Evolutionary conservation across 306 rosid genomes (phyloP), one percentile per base, ranked within the genome.

Genomic region (Oxytropis ochrocephala): DNA sequence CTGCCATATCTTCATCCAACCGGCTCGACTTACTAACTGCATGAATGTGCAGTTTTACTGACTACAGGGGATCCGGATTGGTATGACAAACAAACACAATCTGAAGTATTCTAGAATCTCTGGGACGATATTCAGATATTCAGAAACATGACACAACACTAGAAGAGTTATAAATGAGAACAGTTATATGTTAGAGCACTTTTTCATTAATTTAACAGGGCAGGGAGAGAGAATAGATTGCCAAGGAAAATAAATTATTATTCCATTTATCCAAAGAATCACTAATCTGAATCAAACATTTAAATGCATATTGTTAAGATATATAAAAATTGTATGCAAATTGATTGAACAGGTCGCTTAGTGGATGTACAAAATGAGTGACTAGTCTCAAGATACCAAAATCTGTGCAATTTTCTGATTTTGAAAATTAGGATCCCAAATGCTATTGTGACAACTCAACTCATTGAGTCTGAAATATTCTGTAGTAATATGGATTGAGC

Each of bases 301-400:
- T 61, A 78, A 62, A 68, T 19, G 47, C 81, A 78, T 72, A 78
- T 18, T 47, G 72, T 55, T 13, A 60, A 64, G 64, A 69, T 48
- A 69, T 64, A 76, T 60, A 52, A 73, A 83, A 54, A 57, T 38
- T 74, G 43, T 60, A 57, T 43, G 48, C 35, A 57, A 51, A 50
- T 51, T 53, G 46, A 63, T 75, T 53, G 80, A 79, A 56, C 67
- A 63, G 47, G 76, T 69, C 68, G 66, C 85, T 48, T 72, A 60
- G 61, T 58, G 78, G 84, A 85, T 79, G 80, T 85, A 90, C 91
- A 90, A 66, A 75, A 75, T 21, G 58, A 83, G 78, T 38, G 74
- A 57, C 33, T 12, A 19, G 61, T 30, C 74, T 43, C 68, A 78
- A 19, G 83, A 79, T 71, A 65, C 67, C 87, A 78, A 83, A 81